Evolutionary conservation across 1,139 yeast genomes (phyloP), one percentile per base, ranked within the genome.

Genomic region (Candida neerlandica): DNA sequence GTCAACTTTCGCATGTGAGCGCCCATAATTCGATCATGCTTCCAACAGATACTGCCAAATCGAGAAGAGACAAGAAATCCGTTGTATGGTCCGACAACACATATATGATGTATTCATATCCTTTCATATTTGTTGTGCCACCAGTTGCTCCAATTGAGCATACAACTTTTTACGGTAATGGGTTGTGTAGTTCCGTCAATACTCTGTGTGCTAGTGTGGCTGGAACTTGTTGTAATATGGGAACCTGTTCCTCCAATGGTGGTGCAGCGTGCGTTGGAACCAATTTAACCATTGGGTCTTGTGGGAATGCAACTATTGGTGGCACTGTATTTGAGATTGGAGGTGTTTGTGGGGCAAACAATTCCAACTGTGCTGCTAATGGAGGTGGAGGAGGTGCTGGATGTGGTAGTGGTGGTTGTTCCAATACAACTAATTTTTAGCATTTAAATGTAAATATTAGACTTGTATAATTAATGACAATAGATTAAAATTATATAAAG

Each of bases 21-120:
- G 23, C 46, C 12, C 46, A 44, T n/a, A 44, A 44, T 19, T 44
- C 46, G 5, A 37, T 44, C 10, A 37, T 29, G 26, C 16, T 42
- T 10, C 45, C 45, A 18, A 42, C 38, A 10, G 40, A 42, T 5
- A 12, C 16, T n/a, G 46, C 53, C 14, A 39, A 35, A 26, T 19
- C 38, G 10, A 35, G 43, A 41, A 40, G 49, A 21, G 39, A 41
- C 16, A 43, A 34, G 35, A 47, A 29, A 11, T 14, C 38, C 2
- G 41, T 19, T 11, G 43, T 39, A 14, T 47, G 50, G 50, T 37
- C 47, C 3, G 50, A 47, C 16, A 43, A 43, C 21, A 43, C 34
- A 4, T 44, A 41, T 21, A 34, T 29, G 19, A 26, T 40, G 16
- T 47, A 43, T 35, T 32, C 41, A 9, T 21, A 29, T 16, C 50